These are phyloP conservation scores for Fraxinus angustifolia DNA, from an alignment of 305 asterid genomes.

Conservation along the genomic window DNA sequence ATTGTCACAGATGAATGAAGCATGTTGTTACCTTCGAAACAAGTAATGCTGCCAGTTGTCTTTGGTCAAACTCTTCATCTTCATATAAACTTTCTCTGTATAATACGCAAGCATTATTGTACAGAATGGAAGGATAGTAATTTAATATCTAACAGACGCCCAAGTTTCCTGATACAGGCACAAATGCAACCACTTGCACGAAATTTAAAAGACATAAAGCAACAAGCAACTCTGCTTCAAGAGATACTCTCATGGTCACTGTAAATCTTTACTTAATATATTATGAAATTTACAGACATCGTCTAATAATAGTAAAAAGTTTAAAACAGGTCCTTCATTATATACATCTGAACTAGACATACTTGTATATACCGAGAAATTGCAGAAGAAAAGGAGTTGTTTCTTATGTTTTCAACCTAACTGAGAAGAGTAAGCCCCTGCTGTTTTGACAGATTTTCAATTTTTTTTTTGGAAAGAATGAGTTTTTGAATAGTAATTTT, in stretches of 20 bases:
- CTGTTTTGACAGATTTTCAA: neutral
- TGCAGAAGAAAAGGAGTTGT: neutral
- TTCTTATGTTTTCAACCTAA: neutral
- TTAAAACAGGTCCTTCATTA: neutral
- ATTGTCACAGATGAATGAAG: neutral
- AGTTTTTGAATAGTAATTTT: no score
- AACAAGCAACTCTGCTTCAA: neutral
- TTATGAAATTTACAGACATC: neutral
- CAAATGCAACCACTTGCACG: neutral
- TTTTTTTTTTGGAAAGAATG: neutral
- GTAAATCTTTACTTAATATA: neutral
- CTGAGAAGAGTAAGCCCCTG: neutral
- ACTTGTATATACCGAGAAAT: neutral
- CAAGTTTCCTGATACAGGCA: neutral
- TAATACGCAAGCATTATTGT: neutral
- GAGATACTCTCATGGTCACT: neutral
- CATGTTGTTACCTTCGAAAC: slow-evolving; percentile 57
- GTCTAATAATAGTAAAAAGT: neutral
- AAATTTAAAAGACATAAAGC: neutral
- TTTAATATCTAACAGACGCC: neutral
- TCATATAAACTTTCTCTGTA: slow-evolving; percentile 88
- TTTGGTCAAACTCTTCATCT: slow-evolving; percentile 85
- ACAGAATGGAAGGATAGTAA: neutral
- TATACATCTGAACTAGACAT: neutral
- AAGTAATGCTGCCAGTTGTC: slow-evolving; percentile 87